Conservation (phyloP, 2,329 filamentous ascomycete genomes). For the Ophiostoma novo-ulmi region DNA sequence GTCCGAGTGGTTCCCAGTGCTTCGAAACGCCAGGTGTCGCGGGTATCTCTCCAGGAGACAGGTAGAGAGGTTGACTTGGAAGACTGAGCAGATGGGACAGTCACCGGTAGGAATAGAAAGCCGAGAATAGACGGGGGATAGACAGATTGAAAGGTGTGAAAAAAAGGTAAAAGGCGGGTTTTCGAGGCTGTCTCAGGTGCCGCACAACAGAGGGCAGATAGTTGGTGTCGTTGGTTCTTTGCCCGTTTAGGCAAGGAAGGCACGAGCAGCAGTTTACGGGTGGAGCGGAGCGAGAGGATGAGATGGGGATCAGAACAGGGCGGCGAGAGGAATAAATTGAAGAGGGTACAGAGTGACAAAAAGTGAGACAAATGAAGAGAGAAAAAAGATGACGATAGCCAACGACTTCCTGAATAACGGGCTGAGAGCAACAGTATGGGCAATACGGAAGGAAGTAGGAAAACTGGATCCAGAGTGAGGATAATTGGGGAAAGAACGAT, state of each 20-base stretch:
- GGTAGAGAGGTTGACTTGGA: neutral
- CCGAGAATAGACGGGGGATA: neutral
- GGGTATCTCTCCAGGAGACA: neutral
- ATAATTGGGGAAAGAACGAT: constrained; percentile 20
- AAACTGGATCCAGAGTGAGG: constrained; percentile 11
- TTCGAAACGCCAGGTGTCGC: constrained; percentile 6
- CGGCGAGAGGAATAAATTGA: neutral
- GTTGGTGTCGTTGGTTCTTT: neutral
- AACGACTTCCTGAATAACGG: neutral
- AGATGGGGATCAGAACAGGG: neutral
- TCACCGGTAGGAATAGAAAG: neutral
- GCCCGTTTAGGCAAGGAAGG: constrained; percentile 15
- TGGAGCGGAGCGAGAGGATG: neutral
- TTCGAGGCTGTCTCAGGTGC: constrained; percentile 2
- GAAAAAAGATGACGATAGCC: neutral
- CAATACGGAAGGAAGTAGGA: constrained; percentile 16
- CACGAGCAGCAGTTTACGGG: neutral
- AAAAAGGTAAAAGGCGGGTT: neutral
- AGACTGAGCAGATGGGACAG: neutral
- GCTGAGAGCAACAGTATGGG: neutral
- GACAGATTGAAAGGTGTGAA: neutral
- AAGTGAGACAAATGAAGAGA: neutral
- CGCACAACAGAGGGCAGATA: neutral
- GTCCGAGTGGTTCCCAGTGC: neutral
- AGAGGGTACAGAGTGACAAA: neutral